Conservation (phyloP, 768 basidiomycete genomes). For the Coprinopsis cinerea region DNA sequence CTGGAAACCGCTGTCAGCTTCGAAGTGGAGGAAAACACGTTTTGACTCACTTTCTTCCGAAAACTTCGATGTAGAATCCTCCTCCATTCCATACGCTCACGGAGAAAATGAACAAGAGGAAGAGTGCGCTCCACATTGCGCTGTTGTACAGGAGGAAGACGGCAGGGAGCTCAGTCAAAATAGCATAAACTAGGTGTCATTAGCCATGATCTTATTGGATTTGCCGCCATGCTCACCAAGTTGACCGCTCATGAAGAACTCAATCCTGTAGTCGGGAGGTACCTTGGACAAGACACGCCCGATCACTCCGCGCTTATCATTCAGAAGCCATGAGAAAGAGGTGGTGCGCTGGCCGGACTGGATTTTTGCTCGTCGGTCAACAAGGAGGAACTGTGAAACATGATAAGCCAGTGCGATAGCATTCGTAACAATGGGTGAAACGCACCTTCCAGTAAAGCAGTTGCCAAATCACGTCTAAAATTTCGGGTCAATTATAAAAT, state of each 20-base stretch:
- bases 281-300: slow-evolving; percentile 63
- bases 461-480: slow-evolving; percentile 89
- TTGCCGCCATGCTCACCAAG: slow-evolving; percentile 49
- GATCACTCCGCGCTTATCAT: slow-evolving; percentile 81
- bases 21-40: slow-evolving; percentile 10
- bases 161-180: slow-evolving; percentile 83
- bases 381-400: slow-evolving; percentile 63
- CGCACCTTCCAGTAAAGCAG: slow-evolving; percentile 84
- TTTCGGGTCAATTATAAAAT: slow-evolving; percentile 12
- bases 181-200: slow-evolving; percentile 84
- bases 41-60: slow-evolving; percentile 82
- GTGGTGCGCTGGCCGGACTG: slow-evolving; percentile 88
- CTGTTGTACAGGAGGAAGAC: slow-evolving; percentile 81
- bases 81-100: slow-evolving; percentile 96
- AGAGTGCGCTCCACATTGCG: slow-evolving; percentile 68
- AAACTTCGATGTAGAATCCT: slow-evolving; percentile 94
- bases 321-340: slow-evolving; percentile 82
- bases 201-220: too few relatives aligned
- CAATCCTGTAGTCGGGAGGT: slow-evolving; percentile 55
- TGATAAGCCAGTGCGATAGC: slow-evolving; percentile 1
- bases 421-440: not conserved
- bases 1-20: slow-evolving; percentile 31
- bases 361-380: slow-evolving; percentile 86
- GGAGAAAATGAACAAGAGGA: slow-evolving; percentile 73
- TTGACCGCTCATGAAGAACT: slow-evolving; percentile 81